Base-by-base conservation (phyloP, 805 yeast genomes). In the Yarrowia osloensis region DNA sequence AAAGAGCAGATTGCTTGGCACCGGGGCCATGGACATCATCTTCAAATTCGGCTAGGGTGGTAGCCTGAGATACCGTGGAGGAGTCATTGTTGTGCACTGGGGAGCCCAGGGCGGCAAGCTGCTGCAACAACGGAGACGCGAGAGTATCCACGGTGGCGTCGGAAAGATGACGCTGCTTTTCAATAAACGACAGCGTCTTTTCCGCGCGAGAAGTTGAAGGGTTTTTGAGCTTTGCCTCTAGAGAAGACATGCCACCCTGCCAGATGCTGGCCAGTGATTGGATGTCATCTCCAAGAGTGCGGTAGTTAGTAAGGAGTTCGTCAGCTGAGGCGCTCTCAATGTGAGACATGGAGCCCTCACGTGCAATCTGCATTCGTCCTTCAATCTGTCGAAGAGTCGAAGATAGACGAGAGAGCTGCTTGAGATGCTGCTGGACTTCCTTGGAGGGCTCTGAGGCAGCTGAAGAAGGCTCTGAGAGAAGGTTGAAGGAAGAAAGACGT, bases 321-420 rank as follows among this genome's bases (percentile, higher is more conserved):
- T 61, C 66, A 17, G 40, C 44, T 3, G 52, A 31, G 1, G 54
- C 44, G 15, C 44, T 31, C 33, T 61, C 54, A 6, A 61, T 46
- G 54, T 44, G 54, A 2, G 67, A 40, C 44, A 66, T 24, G n/a
- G 67, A 66, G 26, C 57, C 54, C n/a, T 70, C 73, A 22, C 66
- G 55, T 37, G 72, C 62, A n/a, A 70, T 49, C 29, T 72, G 70
- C 40, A 72, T 63, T 11, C 73, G 69, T 17, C 72, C 69, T 33
- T 72, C 72, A 17, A 72, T 44, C 61, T 71, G 71, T 49, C 70
- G 67, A 17, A 71, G 67, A 2, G 70, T 52, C 5, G 63, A 49
- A 17, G 68, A 57, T 39, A 70, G 44, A 26, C 67, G 61, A 42
- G 67, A 46, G 17, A 69, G 52, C 33, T 50, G 61, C 24, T 42